Evolutionary conservation across 2,329 filamentous ascomycete genomes (phyloP), one percentile per base, ranked within the genome.

Genomic region (Capronia coronata): DNA sequence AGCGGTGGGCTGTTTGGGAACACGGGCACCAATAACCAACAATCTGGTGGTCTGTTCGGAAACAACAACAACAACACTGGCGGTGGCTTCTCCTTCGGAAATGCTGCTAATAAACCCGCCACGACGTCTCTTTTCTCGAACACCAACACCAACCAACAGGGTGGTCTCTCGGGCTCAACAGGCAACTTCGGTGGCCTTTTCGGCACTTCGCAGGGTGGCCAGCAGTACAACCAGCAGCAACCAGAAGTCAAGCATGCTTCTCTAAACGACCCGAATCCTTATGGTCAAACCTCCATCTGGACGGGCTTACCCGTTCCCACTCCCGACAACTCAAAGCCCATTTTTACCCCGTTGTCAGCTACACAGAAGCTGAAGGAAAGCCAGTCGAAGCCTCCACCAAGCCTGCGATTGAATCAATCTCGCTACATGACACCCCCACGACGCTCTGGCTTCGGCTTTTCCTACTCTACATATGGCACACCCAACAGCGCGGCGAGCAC

Each of bases 391-490:
- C 57, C 59, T 2, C 53, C 54, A 9, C 57, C 57, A n/a, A 54
- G 54, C 22, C 54, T 61, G 8, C 48, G 59, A 39, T 51, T 61
- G 39, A 86, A 91, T 37, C 70, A 95, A 46, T 89, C 89, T 2
- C 82, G 93, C 64, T 83, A 90, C 49, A 78, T 83, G 23, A 95
- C 89, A 0, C 89, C 90, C 0, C 86, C 89, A 60, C 91, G 88
- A 70, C 80, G 85, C 48, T 71, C 70, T 48, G 88, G 87, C 3
- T 96, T 87, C 64, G 91, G 91, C 2, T 94, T 96, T 66, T 89
- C 86, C 1, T 96, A 96, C 69, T 94, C 89, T 57, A 89, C 84
- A 2, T 95, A 94, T 61, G 88, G 87, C 38, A 90, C 86, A 1
- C 89, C 91, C 4, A 81, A 84, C 3, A 76, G 83, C 63, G 76